phyloP scores from a whole-genome alignment of 2,329 filamentous ascomycete genomes.

The Fusarium fujikuroi region DNA sequence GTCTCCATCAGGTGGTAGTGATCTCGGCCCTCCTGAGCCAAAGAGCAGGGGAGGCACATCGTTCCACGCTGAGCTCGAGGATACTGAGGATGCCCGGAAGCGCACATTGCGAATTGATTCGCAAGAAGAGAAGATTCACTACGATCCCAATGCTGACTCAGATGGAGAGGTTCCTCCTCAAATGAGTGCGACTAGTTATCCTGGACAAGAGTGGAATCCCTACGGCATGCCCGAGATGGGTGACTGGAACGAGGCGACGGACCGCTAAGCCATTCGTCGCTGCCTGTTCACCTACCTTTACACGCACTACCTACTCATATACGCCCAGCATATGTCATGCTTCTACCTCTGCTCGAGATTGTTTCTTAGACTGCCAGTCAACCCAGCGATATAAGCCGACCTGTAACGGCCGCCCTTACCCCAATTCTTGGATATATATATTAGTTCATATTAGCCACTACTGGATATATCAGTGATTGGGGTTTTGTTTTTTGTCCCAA shows the following conservation, averaged over 20 bases:
- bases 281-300: neutral
- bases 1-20: slow-evolving; percentile 21
- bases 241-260: slow-evolving; percentile 42
- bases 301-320: neutral
- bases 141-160: slow-evolving; percentile 50
- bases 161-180: slow-evolving; percentile 52
- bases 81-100: slow-evolving; percentile 57
- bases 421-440: neutral
- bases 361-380: neutral
- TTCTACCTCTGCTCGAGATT: neutral
- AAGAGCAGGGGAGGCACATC: slow-evolving; percentile 21
- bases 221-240: slow-evolving; percentile 52
- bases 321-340: neutral
- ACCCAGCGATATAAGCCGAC: neutral
- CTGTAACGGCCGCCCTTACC: neutral
- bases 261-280: neutral
- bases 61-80: slow-evolving; percentile 52
- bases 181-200: slow-evolving; percentile 76
- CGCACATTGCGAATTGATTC: slow-evolving; percentile 56
- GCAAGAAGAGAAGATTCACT: slow-evolving; percentile 66
- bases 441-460: neutral
- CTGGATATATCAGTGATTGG: neutral
- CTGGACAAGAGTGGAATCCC: slow-evolving; percentile 77
- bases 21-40: slow-evolving; percentile 2
- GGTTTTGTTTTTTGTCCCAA: neutral